Evolutionary conservation across 2,329 filamentous ascomycete species (phyloP).

Genomic region (Didymosphaeria variabile): DNA sequence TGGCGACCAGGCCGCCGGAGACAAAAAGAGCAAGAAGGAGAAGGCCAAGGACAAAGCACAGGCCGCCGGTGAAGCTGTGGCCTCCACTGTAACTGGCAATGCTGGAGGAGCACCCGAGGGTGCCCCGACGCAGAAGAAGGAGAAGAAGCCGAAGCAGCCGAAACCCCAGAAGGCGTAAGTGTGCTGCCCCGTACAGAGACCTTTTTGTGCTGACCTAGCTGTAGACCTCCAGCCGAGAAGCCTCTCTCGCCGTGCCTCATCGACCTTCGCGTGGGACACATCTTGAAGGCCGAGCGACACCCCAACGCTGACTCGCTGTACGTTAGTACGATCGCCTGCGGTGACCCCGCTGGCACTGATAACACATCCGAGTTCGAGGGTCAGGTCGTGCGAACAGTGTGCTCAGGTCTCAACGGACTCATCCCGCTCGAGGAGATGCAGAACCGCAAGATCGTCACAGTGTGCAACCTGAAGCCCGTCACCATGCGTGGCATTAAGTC

Average conservation of each 20-base stretch:
- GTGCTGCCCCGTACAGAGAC: not conserved
- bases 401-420: slow-evolving; percentile 93
- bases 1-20: slow-evolving; percentile 41
- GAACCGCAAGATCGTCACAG: slow-evolving; percentile 90
- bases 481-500: slow-evolving; percentile 94
- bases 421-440: slow-evolving; percentile 97
- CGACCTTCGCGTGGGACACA: slow-evolving; percentile 95
- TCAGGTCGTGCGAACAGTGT: slow-evolving; percentile 91
- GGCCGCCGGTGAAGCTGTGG: slow-evolving; percentile 62
- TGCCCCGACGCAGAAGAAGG: slow-evolving; percentile 68
- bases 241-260: slow-evolving; percentile 86
- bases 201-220: slow-evolving; percentile 34
- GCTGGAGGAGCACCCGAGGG: slow-evolving; percentile 52
- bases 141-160: slow-evolving; percentile 89
- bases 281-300: slow-evolving; percentile 94
- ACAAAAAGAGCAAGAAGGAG: slow-evolving; percentile 57
- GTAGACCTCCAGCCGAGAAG: slow-evolving; percentile 68
- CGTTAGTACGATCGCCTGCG: slow-evolving; percentile 94
- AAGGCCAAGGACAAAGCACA: slow-evolving; percentile 63
- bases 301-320: slow-evolving; percentile 96
- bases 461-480: slow-evolving; percentile 98
- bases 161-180: slow-evolving; percentile 68
- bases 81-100: slow-evolving; percentile 56
- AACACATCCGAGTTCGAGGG: slow-evolving; percentile 93
- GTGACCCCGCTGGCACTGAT: slow-evolving; percentile 83